Conservation (phyloP, 208 protist species). For the Trypanosoma conorhini region DNA sequence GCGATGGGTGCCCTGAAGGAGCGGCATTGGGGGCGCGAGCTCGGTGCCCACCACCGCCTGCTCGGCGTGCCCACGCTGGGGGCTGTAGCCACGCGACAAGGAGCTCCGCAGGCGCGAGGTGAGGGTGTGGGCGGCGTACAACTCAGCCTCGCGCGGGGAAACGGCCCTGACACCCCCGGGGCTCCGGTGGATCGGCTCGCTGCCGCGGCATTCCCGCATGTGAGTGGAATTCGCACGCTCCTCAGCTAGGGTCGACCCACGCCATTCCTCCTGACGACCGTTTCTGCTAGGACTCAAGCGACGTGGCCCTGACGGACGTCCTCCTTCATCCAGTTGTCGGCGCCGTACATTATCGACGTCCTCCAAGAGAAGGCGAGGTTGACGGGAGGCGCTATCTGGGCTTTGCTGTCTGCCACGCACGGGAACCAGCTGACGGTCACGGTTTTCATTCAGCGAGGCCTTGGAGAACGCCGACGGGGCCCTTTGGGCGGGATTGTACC, state of each 20-base stretch:
- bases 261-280: constrained; percentile 1
- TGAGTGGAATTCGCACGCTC: neutral
- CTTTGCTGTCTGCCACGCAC: neutral
- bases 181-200: neutral
- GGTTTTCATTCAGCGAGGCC: neutral
- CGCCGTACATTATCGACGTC: neutral
- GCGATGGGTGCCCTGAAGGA: constrained; percentile 55
- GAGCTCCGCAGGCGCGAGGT: constrained; percentile 16
- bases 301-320: neutral
- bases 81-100: constrained; percentile 22
- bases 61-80: constrained; percentile 6
- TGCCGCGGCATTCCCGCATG: neutral
- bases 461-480: constrained; percentile 2
- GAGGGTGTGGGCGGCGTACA: neutral
- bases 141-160: constrained; percentile 9
- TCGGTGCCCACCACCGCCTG: constrained; percentile 63
- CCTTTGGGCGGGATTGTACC: constrained; percentile 34
- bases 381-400: neutral
- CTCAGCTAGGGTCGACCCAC: neutral
- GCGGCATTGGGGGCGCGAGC: constrained; percentile 60
- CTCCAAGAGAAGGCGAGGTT: neutral
- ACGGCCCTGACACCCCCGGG: neutral
- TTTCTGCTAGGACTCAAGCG: neutral
- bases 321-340: neutral
- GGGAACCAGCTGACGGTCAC: neutral